phyloP scores from a whole-genome alignment of 352 stramenopile species.

The Discostella stelligera region DNA sequence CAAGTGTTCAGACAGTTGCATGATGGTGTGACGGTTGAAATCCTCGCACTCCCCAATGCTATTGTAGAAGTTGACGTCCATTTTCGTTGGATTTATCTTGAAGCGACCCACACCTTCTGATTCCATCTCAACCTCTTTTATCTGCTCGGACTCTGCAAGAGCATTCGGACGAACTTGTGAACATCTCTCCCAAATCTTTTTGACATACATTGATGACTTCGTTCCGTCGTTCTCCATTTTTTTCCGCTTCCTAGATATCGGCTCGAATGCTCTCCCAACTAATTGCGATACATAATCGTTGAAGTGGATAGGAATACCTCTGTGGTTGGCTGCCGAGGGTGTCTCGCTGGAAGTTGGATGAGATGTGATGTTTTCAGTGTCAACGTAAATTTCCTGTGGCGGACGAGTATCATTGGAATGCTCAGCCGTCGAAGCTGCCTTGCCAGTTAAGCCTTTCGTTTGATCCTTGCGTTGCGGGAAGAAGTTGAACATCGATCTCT shows the following conservation, averaged over 20 bases:
- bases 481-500: conserved; percentile 41
- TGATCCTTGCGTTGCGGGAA: conserved; percentile 28
- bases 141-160: background rate
- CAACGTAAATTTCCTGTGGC: conserved; percentile 42
- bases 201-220: conserved; percentile 36
- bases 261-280: conserved; percentile 49
- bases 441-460: background rate
- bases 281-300: conserved; percentile 47
- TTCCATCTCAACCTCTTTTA: background rate
- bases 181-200: conserved; percentile 47
- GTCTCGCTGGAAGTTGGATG: conserved; percentile 3
- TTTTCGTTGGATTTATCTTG: background rate
- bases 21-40: background rate
- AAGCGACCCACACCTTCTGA: conserved; percentile 16
- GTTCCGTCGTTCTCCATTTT: conserved; percentile 33
- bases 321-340: conserved; percentile 28
- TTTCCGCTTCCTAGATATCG: conserved; percentile 37
- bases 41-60: background rate
- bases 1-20: background rate
- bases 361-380: background rate
- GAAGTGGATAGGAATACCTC: conserved; percentile 51
- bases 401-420: conserved; percentile 16
- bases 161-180: background rate
- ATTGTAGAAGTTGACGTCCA: background rate
- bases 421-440: background rate